A percentile compares a stretch with the other conserved stretches of the same genome.
Conservation (phyloP, 2,329 filamentous ascomycete genomes). For the Apiospora kogelbergensis region DNA sequence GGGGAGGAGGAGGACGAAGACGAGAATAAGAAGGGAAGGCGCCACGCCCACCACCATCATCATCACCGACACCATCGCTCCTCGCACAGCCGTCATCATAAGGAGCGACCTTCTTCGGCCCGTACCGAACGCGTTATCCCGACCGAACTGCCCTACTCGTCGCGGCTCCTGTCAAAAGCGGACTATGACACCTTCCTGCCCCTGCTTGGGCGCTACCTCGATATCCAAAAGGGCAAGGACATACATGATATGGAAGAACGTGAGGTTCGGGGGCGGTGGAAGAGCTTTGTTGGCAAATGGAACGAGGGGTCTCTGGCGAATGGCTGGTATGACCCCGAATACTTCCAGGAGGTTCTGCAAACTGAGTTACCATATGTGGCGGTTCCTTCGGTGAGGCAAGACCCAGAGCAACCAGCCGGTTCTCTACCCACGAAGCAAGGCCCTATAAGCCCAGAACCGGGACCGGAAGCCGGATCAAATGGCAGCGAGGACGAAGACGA, state of each 20-base stretch:
- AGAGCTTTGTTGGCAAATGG: slow-evolving; percentile 90
- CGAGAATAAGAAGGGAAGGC: background rate
- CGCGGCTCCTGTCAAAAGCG: slow-evolving; percentile 64
- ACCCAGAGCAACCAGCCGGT: background rate
- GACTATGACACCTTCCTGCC: slow-evolving; percentile 67
- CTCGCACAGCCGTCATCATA: background rate
- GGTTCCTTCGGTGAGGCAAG: background rate
- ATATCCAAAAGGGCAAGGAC: slow-evolving; percentile 78
- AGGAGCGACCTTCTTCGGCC: background rate
- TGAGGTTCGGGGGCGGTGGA: slow-evolving; percentile 85
- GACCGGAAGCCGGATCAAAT: background rate
- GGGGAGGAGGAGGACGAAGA: background rate
- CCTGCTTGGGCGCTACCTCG: slow-evolving; percentile 81
- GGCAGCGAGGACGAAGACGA: slow-evolving; percentile 29
- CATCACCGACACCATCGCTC: background rate
- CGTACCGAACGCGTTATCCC: background rate
- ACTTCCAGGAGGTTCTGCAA: slow-evolving; percentile 44
- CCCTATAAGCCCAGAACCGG: background rate
- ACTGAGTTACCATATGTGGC: background rate
- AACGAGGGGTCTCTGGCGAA: slow-evolving; percentile 84
- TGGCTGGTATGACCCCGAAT: slow-evolving; percentile 89
- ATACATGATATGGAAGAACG: slow-evolving; percentile 68
- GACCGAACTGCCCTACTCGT: slow-evolving; percentile 62
- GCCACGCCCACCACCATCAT: background rate
- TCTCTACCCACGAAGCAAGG: background rate